Base-by-base conservation (phyloP, 1,284 basidiomycete genomes). In the Hymenochaete sp. region DNA sequence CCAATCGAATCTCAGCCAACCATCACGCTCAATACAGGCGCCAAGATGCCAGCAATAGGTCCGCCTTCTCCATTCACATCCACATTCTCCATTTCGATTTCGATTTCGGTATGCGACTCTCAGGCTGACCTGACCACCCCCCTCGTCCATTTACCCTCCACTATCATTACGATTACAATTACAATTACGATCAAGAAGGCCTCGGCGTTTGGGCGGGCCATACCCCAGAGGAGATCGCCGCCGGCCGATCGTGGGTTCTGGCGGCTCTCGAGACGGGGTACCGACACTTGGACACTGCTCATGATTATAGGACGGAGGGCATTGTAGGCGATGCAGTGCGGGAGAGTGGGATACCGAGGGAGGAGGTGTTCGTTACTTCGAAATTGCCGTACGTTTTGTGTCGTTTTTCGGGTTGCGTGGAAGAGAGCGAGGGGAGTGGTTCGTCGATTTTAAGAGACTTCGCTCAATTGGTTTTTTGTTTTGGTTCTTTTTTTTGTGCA, bases 291-390 rank as follows among this genome's bases (percentile, higher is more conserved):
- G 58, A 59, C 29, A 59, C 58, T 11, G 48, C 38, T 50, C 48
- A 51, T 56, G 53, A 46, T 19, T 54, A 49, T 47, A 56, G 52
- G 19, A 72, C 67, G 49, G 62, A 63, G 32, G 55, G 56, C 22
- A 58, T 56, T 18, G 62, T 70, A 14, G 67, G 68, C 2, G 55
- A 62, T 10, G 70, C 66, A 2, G 53, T 72, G 36, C 59, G 62
- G 42, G 53, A 59, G 19, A 62, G 57, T 47, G 62, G 59, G 9
- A 55, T 64, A 19, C 57, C 60, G 25, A 55, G 68, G 35, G 60
- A 65, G 44, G 59, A 68, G 37, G 51, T 73, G 3, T 71, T 60
- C 51, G 55, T 72, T 18, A 62, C 68, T 2, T 67, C 66, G 19
- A 71, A 71, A 52, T 56, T 63, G 44, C 59, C 60, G 59, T 62